Percentiles rank a stretch among this genome's conserved stretches.
Evolutionary conservation across 1,284 basidiomycete genomes (phyloP).

Genomic region (Malassezia equina): DNA sequence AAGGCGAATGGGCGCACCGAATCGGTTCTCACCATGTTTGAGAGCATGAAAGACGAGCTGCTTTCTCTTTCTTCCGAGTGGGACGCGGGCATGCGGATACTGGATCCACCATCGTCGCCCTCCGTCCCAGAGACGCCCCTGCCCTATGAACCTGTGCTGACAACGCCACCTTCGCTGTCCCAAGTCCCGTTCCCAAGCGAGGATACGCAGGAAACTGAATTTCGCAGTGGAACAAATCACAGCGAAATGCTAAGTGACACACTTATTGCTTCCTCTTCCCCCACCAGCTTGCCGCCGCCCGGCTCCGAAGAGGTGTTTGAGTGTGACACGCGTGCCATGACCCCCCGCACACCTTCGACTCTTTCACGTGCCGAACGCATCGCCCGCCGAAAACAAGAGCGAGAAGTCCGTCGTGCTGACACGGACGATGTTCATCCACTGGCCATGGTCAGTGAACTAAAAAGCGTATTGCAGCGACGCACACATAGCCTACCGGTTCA

Average conservation of each 20-base stretch:
- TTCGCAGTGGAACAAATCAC: neutral
- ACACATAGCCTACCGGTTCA: neutral
- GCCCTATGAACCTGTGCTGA: neutral
- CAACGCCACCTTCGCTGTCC: neutral
- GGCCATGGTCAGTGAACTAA: constrained; percentile 11
- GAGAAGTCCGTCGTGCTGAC: neutral
- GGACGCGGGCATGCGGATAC: constrained; percentile 34
- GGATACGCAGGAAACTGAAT: neutral
- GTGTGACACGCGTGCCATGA: constrained; percentile 20
- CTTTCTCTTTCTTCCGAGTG: constrained; percentile 35
- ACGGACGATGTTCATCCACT: neutral
- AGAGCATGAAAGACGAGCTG: constrained; percentile 38
- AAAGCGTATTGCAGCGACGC: constrained; percentile 11
- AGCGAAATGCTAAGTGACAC: constrained; percentile 3
- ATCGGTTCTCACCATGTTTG: constrained; percentile 20
- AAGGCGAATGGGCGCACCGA: neutral
- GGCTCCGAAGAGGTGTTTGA: constrained; percentile 42
- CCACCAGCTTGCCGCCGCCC: constrained; percentile 26
- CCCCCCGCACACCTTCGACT: constrained; percentile 9
- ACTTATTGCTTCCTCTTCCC: constrained; percentile 26
- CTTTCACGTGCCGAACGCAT: constrained; percentile 35
- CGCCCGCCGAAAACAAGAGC: constrained; percentile 1
- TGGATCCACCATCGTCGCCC: constrained; percentile 11
- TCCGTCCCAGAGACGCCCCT: neutral
- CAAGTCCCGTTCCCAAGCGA: neutral